These are phyloP conservation scores for Aspergillus felis DNA, from an alignment of 2,329 filamentous ascomycete genomes.

Conservation along the genomic window DNA sequence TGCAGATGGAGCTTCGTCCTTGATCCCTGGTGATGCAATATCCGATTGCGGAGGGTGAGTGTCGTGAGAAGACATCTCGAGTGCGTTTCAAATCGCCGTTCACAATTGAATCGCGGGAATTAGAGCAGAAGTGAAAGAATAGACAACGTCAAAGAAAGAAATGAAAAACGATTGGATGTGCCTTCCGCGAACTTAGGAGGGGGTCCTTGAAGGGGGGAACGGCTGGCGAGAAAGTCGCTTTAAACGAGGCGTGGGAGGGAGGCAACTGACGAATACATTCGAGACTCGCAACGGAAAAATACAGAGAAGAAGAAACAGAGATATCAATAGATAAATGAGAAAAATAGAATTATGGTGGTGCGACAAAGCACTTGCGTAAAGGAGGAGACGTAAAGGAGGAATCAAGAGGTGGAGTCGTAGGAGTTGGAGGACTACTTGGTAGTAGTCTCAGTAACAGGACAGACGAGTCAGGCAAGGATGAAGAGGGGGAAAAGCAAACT, in stretches of 20 bases:
- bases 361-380: background rate
- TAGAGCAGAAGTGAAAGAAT: background rate
- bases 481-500: background rate
- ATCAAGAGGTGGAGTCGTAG: background rate
- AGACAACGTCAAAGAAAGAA: background rate
- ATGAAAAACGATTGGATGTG: background rate
- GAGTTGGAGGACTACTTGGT: background rate
- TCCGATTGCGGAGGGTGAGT: conserved; percentile 19
- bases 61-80: conserved; percentile 19
- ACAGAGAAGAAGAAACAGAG: background rate
- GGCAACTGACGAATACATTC: background rate
- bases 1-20: conserved; percentile 15
- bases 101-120: background rate
- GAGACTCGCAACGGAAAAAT: background rate
- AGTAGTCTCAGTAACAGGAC: background rate
- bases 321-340: background rate
- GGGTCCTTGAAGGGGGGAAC: background rate
- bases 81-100: background rate
- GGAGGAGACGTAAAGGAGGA: background rate
- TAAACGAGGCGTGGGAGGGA: background rate
- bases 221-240: background rate
- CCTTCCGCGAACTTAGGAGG: background rate
- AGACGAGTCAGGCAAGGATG: background rate
- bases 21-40: conserved; percentile 11
- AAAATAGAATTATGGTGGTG: background rate